Percentiles rank a stretch among this genome's conserved stretches.
Evolutionary conservation across 1,284 basidiomycete species (phyloP).

Genomic region (Ganoderma resinaceum): DNA sequence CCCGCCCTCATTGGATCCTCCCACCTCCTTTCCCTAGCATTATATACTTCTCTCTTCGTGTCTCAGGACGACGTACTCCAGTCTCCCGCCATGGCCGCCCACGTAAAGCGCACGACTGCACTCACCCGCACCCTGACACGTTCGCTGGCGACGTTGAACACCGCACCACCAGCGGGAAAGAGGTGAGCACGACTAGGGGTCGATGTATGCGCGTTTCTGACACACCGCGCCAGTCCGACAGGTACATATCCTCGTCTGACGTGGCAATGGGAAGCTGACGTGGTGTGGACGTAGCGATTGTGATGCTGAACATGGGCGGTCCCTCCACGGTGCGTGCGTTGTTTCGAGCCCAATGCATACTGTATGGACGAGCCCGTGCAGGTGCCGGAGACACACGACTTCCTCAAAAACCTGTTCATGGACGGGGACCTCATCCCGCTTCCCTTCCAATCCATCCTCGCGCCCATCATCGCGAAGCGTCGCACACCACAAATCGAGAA

Average conservation of each 20-base stretch:
- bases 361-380: conserved; percentile 38
- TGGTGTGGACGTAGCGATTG: conserved; percentile 67
- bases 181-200: conserved; percentile 37
- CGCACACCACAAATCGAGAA: conserved; percentile 95
- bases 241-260: conserved; percentile 47
- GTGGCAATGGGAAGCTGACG: conserved; percentile 8
- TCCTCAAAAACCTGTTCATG: conserved; percentile 93
- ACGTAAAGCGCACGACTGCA: conserved; percentile 28
- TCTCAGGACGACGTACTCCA: conserved; percentile 12
- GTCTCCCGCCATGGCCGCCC: conserved; percentile 27
- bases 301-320: conserved; percentile 99
- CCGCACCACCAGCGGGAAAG: conserved; percentile 43
- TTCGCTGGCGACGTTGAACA: conserved; percentile 46
- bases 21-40: conserved; percentile 18
- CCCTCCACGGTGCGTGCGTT: conserved; percentile 80
- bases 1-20: conserved; percentile 28
- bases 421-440: conserved; percentile 97
- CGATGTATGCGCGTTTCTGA: conserved; percentile 17
- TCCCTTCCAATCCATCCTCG: conserved; percentile 89
- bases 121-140: conserved; percentile 37
- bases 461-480: conserved; percentile 89
- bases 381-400: conserved; percentile 88
- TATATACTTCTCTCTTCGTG: conserved; percentile 24
- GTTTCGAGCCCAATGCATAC: background rate
- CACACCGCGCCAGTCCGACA: conserved; percentile 57